Percentiles rank a stretch among this genome's conserved stretches.
phyloP scores from a whole-genome alignment of 306 rosid genomes.

The Corylus avellana region DNA sequence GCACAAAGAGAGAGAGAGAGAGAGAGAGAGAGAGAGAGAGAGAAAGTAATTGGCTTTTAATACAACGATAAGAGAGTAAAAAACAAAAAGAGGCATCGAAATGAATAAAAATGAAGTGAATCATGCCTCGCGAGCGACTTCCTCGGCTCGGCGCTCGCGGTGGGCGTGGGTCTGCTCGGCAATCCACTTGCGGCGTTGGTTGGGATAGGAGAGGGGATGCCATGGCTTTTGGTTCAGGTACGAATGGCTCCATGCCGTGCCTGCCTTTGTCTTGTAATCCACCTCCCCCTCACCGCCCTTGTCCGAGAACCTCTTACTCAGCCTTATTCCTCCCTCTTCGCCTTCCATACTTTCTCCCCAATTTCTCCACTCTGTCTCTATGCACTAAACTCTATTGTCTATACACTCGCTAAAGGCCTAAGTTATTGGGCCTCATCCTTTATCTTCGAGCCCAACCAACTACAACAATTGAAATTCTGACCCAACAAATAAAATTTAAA shows the following conservation, averaged over 20 bases:
- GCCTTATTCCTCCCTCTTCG: conserved; percentile 76
- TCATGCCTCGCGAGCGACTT: conserved; percentile 85
- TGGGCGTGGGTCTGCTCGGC: conserved; percentile 87
- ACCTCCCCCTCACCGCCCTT: conserved; percentile 58
- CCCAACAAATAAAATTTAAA: too few relatives aligned
- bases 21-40: neutral
- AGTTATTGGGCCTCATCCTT: too few relatives aligned
- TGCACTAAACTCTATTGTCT: neutral
- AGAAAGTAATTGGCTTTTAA: neutral
- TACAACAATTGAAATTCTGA: too few relatives aligned
- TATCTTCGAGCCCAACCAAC: too few relatives aligned
- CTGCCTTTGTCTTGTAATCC: conserved; percentile 79
- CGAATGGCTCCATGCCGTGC: conserved; percentile 97
- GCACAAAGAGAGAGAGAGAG: neutral
- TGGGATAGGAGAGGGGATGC: conserved; percentile 98
- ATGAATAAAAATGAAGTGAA: neutral
- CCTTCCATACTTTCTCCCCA: conserved; percentile 61
- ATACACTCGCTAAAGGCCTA: too few relatives aligned
- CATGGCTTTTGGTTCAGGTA: conserved; percentile 95
- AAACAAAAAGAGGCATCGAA: neutral
- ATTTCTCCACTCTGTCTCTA: neutral
- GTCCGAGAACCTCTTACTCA: conserved; percentile 76
- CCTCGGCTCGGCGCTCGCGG: conserved; percentile 62
- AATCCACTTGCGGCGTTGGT: conserved; percentile 98
- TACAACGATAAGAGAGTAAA: neutral